Percentiles rank a stretch among this genome's conserved stretches.
These are phyloP conservation scores for Parietaria judaica DNA, from an alignment of 306 rosid species.

Conservation along the genomic window DNA sequence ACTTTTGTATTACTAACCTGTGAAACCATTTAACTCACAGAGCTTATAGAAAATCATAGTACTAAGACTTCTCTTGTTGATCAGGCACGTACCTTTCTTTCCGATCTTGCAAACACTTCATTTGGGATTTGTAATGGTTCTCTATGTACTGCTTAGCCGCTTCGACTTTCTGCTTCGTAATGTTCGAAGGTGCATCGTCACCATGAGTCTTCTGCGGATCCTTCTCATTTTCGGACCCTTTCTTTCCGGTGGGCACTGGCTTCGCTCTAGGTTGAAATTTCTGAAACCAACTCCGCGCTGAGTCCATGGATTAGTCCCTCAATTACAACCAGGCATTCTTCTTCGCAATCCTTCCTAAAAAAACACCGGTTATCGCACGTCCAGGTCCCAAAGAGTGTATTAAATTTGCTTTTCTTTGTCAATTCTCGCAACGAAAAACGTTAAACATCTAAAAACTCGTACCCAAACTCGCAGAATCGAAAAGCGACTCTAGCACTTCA, in stretches of 20 bases:
- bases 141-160: conserved; percentile 89
- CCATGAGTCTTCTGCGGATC: conserved; percentile 16
- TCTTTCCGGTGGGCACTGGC: conserved; percentile 16
- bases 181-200: conserved; percentile 46
- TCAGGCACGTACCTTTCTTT: conserved; percentile 63
- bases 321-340: conserved; percentile 18
- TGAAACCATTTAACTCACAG: no score
- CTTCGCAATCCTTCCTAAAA: not conserved
- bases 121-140: conserved; percentile 73
- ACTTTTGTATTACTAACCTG: not conserved
- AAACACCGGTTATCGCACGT: not conserved
- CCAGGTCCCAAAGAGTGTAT: not conserved
- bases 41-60: no score
- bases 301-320: conserved; percentile 33
- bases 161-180: conserved; percentile 59
- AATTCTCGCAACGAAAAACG: not conserved
- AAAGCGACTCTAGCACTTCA: not conserved
- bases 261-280: conserved; percentile 35
- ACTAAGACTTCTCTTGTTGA: not conserved
- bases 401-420: not conserved
- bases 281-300: conserved; percentile 50
- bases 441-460: not conserved
- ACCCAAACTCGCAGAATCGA: not conserved
- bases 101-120: conserved; percentile 76
- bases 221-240: conserved; percentile 20